Base-by-base conservation (phyloP, 176 grass and related monocot genomes). In the Oryza brachyantha region DNA sequence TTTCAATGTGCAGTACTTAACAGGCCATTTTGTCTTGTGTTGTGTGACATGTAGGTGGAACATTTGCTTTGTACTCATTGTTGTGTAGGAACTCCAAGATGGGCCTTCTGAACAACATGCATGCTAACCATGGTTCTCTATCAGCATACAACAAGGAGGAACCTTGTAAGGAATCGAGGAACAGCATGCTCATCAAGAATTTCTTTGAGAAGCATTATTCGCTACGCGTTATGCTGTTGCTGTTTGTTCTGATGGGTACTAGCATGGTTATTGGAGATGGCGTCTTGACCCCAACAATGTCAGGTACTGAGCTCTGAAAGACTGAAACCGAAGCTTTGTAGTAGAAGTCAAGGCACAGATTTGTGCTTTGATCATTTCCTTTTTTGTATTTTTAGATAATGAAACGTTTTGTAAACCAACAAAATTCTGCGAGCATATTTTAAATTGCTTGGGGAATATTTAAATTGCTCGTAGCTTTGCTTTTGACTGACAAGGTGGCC, bases 221-320 rank as follows among this genome's bases (percentile, higher is more conserved):
- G 39, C 82, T 88, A 50, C 91, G 86, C 9, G 68, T 97, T 7
- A 19, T 76, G 50, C 36, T 97, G 57, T 80, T 97, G 35, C 43
- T 97, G 26, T 93, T 97, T 66, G 88, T 91, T 70, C 86, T 97
- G 19, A 83, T 93, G 84, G 94, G 94, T 48, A 93, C 91, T 64
- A 97, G 88, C 16, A 93, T 97, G 94, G 89, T 93, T 52, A 97
- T 97, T 64, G 86, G 94, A 8, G 94, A 97, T 39, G 94, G 94
- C 19, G 67, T 93, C 70, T 84, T 97, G 76, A 97, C 94, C 46
- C 91, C 91, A 27, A 90, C 91, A 14, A 94, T 97, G 86, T 92
- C 94, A 81, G 94, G 94, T 97, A 83, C 82, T 16, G 36, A 64
- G 70, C n/a, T 10, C 31, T 17, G 10, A 1, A 17, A 69, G 5